Conservation (phyloP, 495 filamentous ascomycete species). For the Cercophora scortea region DNA sequence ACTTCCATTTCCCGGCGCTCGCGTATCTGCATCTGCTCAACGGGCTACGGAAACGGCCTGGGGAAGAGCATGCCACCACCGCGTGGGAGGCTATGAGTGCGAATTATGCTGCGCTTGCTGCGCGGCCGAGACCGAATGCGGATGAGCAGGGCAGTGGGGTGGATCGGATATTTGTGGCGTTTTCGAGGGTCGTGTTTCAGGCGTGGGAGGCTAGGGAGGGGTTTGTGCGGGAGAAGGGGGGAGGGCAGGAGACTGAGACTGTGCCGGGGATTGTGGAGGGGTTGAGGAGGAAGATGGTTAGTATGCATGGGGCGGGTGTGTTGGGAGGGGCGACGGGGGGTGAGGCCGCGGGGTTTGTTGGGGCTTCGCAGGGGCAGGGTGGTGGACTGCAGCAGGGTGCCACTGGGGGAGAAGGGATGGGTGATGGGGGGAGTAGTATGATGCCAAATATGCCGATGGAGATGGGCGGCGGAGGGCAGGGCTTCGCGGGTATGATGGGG, state of each 20-base stretch:
- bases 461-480: no score
- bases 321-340: no score
- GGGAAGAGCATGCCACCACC: background rate
- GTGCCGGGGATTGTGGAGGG: no score
- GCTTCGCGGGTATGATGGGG: no score
- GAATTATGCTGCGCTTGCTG: background rate
- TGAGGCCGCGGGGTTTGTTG: no score
- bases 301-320: no score
- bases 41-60: background rate
- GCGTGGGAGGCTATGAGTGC: background rate
- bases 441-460: no score
- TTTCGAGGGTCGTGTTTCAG: background rate
- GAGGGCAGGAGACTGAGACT: background rate
- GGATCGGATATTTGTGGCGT: background rate
- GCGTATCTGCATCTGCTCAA: background rate
- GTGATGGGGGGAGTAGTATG: no score
- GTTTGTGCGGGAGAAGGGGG: background rate
- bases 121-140: background rate
- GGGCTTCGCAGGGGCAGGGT: no score
- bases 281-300: no score
- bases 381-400: no score
- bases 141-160: background rate
- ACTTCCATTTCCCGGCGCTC: conserved; percentile 3
- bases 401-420: no score
- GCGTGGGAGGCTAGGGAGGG: background rate